Evolutionary conservation across 768 basidiomycete genomes (phyloP), one percentile per base, ranked within the genome.

Genomic region (Russula griseocarnosa): DNA sequence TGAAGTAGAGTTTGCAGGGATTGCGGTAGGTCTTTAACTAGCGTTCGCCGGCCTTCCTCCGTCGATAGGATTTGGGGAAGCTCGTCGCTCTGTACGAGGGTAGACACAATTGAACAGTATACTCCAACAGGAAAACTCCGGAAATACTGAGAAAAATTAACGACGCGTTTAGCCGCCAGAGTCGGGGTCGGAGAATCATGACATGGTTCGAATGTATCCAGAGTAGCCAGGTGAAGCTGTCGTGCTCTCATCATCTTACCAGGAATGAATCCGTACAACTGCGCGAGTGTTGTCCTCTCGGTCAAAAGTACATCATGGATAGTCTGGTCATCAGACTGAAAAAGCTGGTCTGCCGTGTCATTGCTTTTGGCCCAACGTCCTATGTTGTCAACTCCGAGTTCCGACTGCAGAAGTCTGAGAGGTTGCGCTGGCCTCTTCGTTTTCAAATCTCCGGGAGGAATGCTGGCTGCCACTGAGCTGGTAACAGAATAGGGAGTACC

Each of bases 201-300:
- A 1, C 63, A 61, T 11, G 70, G 71, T 66, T 83, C 79, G 56
- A 91, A 76, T 6, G 79, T 75, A 26, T 75, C 71, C 36, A 87
- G 75, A 28, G 78, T 77, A 52, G 79, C 77, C 28, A 87, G 73
- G 70, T 93, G 89, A 1, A 92, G 74, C 63, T 83, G 79, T 30
- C 84, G 82, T 20, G 84, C 82, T 50, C 93, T 81, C 1, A 84
- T 75, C 34, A 81, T 79, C 69, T 85, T 86, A 16, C 87, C 91
- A 16, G 83, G 77, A 50, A 88, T 81, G 73, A 82, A 92, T 16
- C 92, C 93, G 70, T 90, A 90, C 32, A 83, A 67, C 67, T 93
- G 90, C 3, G 83, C 80, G n/a, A 87, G 70, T 3, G 89, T 86
- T 30, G 83, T 83, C 52, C 82, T 79, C 70, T 95, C 90, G 3